These are phyloP conservation scores for Penicillium concentricum DNA, from an alignment of 2,329 filamentous ascomycete species.

Conservation along the genomic window DNA sequence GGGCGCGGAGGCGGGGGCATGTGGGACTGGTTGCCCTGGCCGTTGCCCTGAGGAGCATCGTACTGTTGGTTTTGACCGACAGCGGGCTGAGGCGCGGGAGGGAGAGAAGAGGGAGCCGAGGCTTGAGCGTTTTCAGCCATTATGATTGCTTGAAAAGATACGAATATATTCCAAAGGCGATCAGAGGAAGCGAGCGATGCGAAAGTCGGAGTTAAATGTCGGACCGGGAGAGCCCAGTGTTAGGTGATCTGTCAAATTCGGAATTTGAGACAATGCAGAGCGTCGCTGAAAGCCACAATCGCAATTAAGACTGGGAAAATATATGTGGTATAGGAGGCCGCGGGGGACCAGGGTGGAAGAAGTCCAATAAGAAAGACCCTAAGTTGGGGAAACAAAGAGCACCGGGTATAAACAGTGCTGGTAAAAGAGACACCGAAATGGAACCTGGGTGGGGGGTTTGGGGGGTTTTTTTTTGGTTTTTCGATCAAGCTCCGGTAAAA, in stretches of 20 bases:
- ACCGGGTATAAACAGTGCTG: slow-evolving; percentile 11
- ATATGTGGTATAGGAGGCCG: slow-evolving; percentile 12
- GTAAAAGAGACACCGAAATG: slow-evolving; percentile 1
- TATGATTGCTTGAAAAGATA: slow-evolving; percentile 34
- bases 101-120: slow-evolving; percentile 63
- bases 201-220: slow-evolving; percentile 19
- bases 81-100: slow-evolving; percentile 66
- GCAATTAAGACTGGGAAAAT: slow-evolving; percentile 7
- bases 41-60: slow-evolving; percentile 69
- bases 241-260: slow-evolving; percentile 9
- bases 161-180: slow-evolving; percentile 21
- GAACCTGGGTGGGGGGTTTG: neutral
- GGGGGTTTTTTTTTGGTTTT: neutral
- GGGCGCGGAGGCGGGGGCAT: slow-evolving; percentile 90
- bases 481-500: neutral
- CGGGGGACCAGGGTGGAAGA: slow-evolving; percentile 2
- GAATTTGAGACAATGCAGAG: slow-evolving; percentile 26
- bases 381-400: slow-evolving; percentile 9
- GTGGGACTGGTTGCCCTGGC: slow-evolving; percentile 67
- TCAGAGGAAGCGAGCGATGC: slow-evolving; percentile 20
- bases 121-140: slow-evolving; percentile 78
- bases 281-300: slow-evolving; percentile 26
- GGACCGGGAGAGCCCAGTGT: neutral
- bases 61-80: slow-evolving; percentile 64
- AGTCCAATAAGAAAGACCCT: slow-evolving; percentile 6